Percentiles rank a stretch among this genome's conserved stretches.
Conservation (phyloP, 805 yeast genomes). For the Pichia nakasei region DNA sequence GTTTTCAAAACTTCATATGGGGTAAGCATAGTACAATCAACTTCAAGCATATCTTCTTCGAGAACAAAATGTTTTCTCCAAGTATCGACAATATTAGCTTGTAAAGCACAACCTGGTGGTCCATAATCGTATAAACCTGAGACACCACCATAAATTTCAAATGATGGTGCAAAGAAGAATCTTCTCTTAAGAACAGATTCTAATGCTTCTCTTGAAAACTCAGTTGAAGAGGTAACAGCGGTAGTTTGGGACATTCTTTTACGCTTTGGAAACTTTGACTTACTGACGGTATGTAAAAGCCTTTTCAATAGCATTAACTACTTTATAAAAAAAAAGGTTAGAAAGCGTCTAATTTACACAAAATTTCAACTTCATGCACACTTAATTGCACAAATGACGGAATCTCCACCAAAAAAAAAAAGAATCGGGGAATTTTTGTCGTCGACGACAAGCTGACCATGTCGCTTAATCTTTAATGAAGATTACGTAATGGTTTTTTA, state of each 20-base stretch:
- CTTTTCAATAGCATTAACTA: neutral
- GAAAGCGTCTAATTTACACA: neutral
- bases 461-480: no score
- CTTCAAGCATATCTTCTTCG: constrained; percentile 98
- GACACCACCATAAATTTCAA: constrained; percentile 97
- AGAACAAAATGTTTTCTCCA: constrained; percentile 98
- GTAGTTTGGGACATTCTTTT: neutral
- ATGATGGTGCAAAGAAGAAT: constrained; percentile 95
- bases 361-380: no score
- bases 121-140: constrained; percentile 97
- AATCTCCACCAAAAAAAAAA: no score
- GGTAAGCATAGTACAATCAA: constrained; percentile 95
- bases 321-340: neutral
- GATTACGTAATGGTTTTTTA: no score
- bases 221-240: constrained; percentile 6
- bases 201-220: constrained; percentile 74
- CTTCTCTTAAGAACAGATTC: constrained; percentile 91
- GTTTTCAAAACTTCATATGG: constrained; percentile 97
- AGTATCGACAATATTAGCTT: constrained; percentile 85
- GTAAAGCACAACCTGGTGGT: constrained; percentile 99
- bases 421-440: no score
- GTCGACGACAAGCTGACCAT: no score
- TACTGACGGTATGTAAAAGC: neutral
- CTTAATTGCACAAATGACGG: no score
- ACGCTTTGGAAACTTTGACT: neutral